Conservation (phyloP, 805 yeast genomes). For the Starmerella lactis-condensi region DNA sequence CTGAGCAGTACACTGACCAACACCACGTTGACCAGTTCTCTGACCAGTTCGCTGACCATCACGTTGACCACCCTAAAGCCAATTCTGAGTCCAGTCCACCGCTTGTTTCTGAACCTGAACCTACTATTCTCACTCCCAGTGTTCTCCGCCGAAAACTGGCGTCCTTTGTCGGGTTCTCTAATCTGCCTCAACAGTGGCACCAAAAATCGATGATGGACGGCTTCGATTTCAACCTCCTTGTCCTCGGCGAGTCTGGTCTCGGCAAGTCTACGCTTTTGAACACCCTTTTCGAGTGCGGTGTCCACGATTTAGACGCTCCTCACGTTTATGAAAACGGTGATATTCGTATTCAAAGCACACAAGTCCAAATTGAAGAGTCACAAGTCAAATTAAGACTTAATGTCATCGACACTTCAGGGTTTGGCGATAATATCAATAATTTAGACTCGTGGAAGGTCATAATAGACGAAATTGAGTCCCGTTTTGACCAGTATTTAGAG, state of each 20-base stretch:
- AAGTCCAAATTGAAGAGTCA: constrained; percentile 73
- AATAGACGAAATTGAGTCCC: constrained; percentile 65
- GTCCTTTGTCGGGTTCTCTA: constrained; percentile 92
- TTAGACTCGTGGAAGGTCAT: constrained; percentile 74
- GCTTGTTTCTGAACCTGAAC: too few species aligned
- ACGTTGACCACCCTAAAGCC: too few species aligned
- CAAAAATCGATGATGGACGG: constrained; percentile 81
- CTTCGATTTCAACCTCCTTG: constrained; percentile 70
- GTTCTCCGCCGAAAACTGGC: constrained; percentile 66
- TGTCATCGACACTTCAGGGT: constrained; percentile 81
- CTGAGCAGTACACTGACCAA: constrained; percentile 2
- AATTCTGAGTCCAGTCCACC: too few species aligned
- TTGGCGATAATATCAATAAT: constrained; percentile 77
- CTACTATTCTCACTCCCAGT: constrained; percentile 31
- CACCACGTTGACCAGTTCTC: constrained; percentile 1
- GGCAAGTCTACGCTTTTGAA: constrained; percentile 87
- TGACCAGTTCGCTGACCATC: background rate
- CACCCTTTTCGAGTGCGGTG: constrained; percentile 60
- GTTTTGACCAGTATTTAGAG: constrained; percentile 80
- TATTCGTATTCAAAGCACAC: constrained; percentile 37
- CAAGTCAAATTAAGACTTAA: constrained; percentile 75
- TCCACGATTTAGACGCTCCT: constrained; percentile 30
- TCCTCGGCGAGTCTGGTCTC: constrained; percentile 68
- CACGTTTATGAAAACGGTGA: constrained; percentile 14
- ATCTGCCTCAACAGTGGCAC: constrained; percentile 97